Percentiles rank a stretch among this genome's conserved stretches.
Conservation (phyloP, 2,329 filamentous ascomycete genomes). For the Scorias spongiosa region DNA sequence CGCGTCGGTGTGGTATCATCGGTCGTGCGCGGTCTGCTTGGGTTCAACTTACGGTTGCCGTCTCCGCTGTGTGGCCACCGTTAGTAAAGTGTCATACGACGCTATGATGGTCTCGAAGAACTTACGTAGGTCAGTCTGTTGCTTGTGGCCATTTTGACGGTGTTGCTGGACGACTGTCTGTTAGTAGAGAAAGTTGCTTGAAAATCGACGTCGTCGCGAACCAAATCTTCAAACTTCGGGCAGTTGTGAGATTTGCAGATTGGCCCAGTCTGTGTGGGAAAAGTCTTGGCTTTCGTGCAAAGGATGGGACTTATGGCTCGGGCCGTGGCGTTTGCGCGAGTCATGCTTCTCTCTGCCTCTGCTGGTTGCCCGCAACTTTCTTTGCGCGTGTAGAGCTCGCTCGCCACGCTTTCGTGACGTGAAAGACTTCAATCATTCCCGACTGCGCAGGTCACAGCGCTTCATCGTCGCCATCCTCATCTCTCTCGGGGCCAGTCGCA, state of each 20-base stretch:
- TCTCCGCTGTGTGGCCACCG: constrained; percentile 30
- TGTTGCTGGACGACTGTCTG: constrained; percentile 10
- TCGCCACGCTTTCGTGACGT: not conserved
- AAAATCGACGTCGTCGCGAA: constrained; percentile 1
- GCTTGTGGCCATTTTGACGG: constrained; percentile 34
- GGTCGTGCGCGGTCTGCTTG: not conserved
- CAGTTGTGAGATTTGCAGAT: not conserved
- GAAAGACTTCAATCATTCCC: constrained; percentile 3
- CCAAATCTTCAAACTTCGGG: not conserved
- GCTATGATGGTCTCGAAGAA: constrained; percentile 4
- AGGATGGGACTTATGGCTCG: not conserved
- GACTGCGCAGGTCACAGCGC: constrained; percentile 19
- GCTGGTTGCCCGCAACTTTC: not conserved
- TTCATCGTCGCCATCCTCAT: constrained; percentile 1
- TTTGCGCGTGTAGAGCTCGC: not conserved
- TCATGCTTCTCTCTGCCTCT: not conserved
- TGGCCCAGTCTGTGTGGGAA: not conserved
- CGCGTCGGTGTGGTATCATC: not conserved
- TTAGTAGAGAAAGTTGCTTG: not conserved
- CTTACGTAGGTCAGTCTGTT: constrained; percentile 43
- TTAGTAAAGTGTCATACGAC: constrained; percentile 10
- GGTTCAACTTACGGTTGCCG: constrained; percentile 31
- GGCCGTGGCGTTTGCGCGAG: not conserved
- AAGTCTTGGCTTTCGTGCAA: not conserved
- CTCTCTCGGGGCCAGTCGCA: not conserved